phyloP scores from a whole-genome alignment of 2,329 filamentous ascomycete genomes.

The Alternaria postmessia region DNA sequence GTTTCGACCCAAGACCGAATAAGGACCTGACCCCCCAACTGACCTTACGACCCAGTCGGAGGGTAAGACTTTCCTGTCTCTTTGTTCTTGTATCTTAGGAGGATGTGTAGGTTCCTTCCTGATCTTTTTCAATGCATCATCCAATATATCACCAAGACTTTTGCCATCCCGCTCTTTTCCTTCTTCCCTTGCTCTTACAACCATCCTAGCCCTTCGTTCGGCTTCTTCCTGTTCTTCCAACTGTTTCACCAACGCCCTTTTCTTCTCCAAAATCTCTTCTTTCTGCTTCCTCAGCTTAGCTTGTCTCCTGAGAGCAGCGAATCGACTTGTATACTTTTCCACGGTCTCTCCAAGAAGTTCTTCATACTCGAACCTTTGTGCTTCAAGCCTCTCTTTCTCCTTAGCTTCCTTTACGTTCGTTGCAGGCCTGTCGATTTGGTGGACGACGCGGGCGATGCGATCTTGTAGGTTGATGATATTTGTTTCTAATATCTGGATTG shows the following conservation, averaged over 20 bases:
- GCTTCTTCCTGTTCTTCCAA: background rate
- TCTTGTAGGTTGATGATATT: slow-evolving; percentile 3
- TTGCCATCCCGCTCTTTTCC: background rate
- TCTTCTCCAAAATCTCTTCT: background rate
- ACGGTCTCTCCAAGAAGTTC: background rate
- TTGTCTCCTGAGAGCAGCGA: background rate
- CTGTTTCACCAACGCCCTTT: slow-evolving; percentile 1
- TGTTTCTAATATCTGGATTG: background rate
- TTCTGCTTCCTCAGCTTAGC: slow-evolving; percentile 1
- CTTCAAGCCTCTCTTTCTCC: background rate
- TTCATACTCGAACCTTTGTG: background rate
- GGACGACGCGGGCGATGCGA: background rate
- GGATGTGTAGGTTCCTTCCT: background rate
- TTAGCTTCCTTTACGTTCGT: background rate
- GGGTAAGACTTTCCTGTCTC: too few relatives aligned
- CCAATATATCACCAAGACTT: slow-evolving; percentile 7
- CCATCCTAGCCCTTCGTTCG: background rate
- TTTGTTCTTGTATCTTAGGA: background rate
- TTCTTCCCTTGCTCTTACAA: background rate
- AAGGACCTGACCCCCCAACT: background rate
- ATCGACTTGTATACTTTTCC: background rate
- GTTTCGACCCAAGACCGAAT: background rate
- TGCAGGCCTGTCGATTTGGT: background rate
- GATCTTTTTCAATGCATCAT: slow-evolving; percentile 2
- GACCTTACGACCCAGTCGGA: background rate